phyloP scores from a whole-genome alignment of 306 rosid species.

The Quercus bicolor region DNA sequence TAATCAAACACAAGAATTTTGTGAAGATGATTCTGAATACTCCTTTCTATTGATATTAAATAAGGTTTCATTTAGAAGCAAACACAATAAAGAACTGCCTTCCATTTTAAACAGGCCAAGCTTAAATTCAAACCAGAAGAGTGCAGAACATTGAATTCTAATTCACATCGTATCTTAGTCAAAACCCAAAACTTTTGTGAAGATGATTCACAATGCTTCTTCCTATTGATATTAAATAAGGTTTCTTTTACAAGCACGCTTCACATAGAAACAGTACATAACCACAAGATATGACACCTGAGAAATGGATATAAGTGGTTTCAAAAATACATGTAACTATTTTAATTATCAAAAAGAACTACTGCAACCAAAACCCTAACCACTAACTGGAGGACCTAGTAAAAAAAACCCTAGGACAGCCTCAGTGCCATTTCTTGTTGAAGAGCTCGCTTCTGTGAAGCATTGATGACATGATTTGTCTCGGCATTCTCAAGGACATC shows the following conservation, averaged over 20 bases:
- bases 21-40: constrained; percentile 19
- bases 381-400: constrained; percentile 21
- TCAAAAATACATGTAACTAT: constrained; percentile 14
- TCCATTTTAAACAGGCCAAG: neutral
- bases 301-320: constrained; percentile 26
- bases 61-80: constrained; percentile 52
- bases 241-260: constrained; percentile 64
- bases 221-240: constrained; percentile 34
- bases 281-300: constrained; percentile 25
- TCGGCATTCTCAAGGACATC: constrained; percentile 96
- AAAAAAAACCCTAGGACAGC: constrained; percentile 44
- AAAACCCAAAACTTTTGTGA: neutral
- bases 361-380: constrained; percentile 40
- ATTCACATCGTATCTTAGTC: neutral
- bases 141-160: neutral
- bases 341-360: neutral
- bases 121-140: neutral
- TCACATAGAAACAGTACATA: constrained; percentile 31
- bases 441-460: constrained; percentile 89
- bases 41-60: constrained; percentile 38
- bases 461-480: constrained; percentile 75
- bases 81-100: too few relatives aligned
- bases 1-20: neutral
- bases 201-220: constrained; percentile 33
- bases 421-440: constrained; percentile 96